phyloP scores from a whole-genome alignment of 192 early-diverging fungal species.

The Spizellomyces punctatus region DNA sequence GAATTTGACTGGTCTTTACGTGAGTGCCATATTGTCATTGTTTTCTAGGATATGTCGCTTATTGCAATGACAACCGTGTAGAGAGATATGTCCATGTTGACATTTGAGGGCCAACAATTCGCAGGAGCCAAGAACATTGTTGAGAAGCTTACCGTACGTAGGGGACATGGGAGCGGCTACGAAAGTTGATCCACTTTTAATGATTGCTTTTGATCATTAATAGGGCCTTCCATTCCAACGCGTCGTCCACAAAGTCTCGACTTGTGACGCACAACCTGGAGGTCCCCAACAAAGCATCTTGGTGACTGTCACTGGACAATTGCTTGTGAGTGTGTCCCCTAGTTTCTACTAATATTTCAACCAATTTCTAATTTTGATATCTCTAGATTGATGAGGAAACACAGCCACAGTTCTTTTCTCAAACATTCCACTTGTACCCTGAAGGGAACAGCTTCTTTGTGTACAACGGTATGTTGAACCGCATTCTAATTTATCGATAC shows the following conservation, averaged over 20 bases:
- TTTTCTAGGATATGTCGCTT: not conserved
- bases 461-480: constrained; percentile 62
- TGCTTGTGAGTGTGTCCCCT: constrained; percentile 59
- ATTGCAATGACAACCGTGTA: constrained; percentile 34
- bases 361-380: not conserved
- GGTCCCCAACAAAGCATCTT: constrained; percentile 66
- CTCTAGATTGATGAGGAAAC: constrained; percentile 75
- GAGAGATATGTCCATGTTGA: constrained; percentile 80
- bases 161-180: too few relatives aligned
- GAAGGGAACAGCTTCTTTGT: constrained; percentile 74
- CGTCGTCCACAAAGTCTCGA: constrained; percentile 73
- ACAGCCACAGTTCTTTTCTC: constrained; percentile 79
- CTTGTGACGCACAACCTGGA: constrained; percentile 81
- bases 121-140: constrained; percentile 66
- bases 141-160: constrained; percentile 75
- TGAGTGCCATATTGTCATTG: constrained; percentile 48
- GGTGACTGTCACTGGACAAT: constrained; percentile 85
- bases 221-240: constrained; percentile 77
- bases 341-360: constrained; percentile 2
- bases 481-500: not conserved
- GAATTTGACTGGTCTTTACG: constrained; percentile 74
- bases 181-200: too few relatives aligned
- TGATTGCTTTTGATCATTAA: not conserved
- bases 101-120: constrained; percentile 77
- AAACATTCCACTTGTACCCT: constrained; percentile 85